Base-by-base conservation (phyloP, 805 yeast species). In the Kluyveromyces dobzhanskii region DNA sequence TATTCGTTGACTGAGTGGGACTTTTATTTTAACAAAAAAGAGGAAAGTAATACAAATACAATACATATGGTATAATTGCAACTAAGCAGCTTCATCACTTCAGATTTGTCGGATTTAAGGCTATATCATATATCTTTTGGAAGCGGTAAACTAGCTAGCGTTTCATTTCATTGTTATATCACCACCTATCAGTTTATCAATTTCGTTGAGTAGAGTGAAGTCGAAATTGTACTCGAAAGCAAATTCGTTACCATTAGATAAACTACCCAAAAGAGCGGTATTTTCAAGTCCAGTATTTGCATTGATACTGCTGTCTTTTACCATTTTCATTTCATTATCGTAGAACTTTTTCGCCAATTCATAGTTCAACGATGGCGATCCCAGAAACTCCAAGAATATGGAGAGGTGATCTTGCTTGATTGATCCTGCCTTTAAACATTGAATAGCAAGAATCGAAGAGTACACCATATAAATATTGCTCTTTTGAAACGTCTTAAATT, bases 171-270 rank as follows among this genome's bases (percentile, higher is more conserved):
- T 12, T 12, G 13, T 27, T 14, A 27, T 12, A 14, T 30, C 35
- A 13, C 43, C 39, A 17, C 48, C 56, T 19, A 54, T 52, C 14
- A 53, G 38, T 11, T 48, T 54, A 41, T 56, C 60, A 27, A 56
- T 56, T 39, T 54, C 59, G 37, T 56, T 56, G 19, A 56, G 29
- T 19, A 56, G 43, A 1, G 57, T 56, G 29, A 56, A 53, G 38
- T 56, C 60, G 32, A 56, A 51, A 40, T 56, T 54, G 21, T 54
- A 54, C 39, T 54, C 59, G n/a, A 56, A 39, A 4, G 56, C 54
- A 39, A 56, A 54, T 40, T 54, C 54, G 18, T 50, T 54, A 27
- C 60, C 59, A 34, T 54, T 47, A 10, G 56, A 50, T 17, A 53
- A 41, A 2, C 53, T 44, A 3, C 59, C 57, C n/a, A 54, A 43